phyloP scores from a whole-genome alignment of 192 early-diverging fungal genomes.

The Funneliformis mosseae region DNA sequence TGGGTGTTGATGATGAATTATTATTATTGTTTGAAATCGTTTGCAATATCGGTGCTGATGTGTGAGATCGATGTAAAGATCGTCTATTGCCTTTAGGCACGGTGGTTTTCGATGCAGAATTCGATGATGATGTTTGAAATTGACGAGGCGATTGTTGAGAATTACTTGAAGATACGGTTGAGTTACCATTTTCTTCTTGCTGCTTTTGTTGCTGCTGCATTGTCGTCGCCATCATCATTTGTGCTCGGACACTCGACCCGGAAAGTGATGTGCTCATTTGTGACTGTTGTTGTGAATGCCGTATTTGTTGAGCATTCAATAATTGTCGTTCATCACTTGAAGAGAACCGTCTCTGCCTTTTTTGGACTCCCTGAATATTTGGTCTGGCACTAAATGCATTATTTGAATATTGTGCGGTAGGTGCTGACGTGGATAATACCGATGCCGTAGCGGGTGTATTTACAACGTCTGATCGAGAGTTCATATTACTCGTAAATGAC shows the following conservation, averaged over 20 bases:
- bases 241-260: neutral
- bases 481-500: conserved; percentile 7
- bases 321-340: conserved; percentile 36
- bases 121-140: neutral
- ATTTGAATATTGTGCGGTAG: neutral
- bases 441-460: neutral
- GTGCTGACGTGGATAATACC: neutral
- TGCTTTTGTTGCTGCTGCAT: too few species aligned
- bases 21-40: neutral
- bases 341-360: conserved; percentile 47
- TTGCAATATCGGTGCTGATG: neutral
- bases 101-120: neutral
- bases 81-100: neutral
- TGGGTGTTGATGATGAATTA: neutral
- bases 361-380: conserved; percentile 29
- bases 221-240: neutral
- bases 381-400: neutral
- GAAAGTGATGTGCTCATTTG: neutral
- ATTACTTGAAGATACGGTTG: neutral
- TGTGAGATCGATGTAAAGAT: neutral
- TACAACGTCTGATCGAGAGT: neutral
- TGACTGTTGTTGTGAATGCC: neutral
- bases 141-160: neutral
- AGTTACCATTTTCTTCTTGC: neutral
- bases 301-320: neutral